Base-by-base conservation (phyloP, 805 yeast genomes). In the Zygoascus flipseniorum region DNA sequence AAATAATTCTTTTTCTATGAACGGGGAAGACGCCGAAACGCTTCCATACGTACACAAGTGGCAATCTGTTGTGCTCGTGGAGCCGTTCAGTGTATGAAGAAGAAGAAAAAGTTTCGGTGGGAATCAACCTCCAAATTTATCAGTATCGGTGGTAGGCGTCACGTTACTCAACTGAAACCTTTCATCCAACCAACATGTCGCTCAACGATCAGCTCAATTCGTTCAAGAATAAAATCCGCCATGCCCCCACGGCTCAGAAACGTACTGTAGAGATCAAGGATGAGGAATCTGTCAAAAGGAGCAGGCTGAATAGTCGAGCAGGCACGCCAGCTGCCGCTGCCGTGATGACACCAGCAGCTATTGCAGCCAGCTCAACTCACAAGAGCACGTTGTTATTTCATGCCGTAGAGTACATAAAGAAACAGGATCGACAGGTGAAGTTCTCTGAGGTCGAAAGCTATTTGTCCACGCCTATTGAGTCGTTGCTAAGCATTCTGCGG, bases 321-420 rank as follows among this genome's bases (percentile, higher is more conserved):
- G 35, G 45, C 14, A 31, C 43, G 14, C 45, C 43, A n/a, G 52
- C 31, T 28, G 45, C 46, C 10, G 16, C 20, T 2, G 47, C 47
- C 54, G 62, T 63, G 47, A 61, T 59, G 56, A 62, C 68, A n/a
- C 72, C 60, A 51, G 73, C 75, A 5, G 67, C 70, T 2, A 56
- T 64, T 28, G 65, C 69, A 13, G 73, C 69, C 62, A 72, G 66
- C 61, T 86, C 60, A n/a, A 59, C 59, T 44, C 95, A 87, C 66
- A 77, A 85, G 53, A 86, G 96, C 4, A 90, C 97, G 3, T 88
- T 89, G 66, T 75, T 93, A 52, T 83, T 88, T 63, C 80, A 89
- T 65, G 97, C 98, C 1, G 93, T 93, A 18, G 98, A 93, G 65
- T 86, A 82, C 65, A 82, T 93, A 56, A 90, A 89, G 63, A 59